Evolutionary conservation across 108 stramenopile species (phyloP), one percentile per base, ranked within the genome.

Genomic region (Stephanodiscus triporus): DNA sequence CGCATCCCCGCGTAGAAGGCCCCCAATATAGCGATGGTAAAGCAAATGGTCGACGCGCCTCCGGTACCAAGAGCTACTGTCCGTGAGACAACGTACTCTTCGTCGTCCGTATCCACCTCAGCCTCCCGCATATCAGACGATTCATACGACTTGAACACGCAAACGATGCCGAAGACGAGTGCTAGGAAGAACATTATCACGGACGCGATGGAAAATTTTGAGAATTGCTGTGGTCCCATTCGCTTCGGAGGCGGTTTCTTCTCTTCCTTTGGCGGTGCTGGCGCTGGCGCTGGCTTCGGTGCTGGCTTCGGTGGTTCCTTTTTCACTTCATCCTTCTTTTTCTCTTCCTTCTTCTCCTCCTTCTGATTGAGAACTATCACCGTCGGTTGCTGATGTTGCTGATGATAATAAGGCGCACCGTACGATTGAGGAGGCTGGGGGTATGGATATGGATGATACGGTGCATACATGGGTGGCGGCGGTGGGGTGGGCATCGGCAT

Each of bases 1-100:
- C 63, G 63, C 72, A 73, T 65, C 24, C 72, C 72, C 24, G 63
- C 36, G 53, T 63, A 73, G 49, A 73, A 73, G 0, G 63, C 27
- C 17, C 63, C 51, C 16, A 73, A 34, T 64, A 56, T 62, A 16
- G 72, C 63, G 23, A 73, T 54, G 40, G 63, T 64, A 27, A 55
- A 73, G 53, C 43, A 34, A 0, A 48, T 14, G 10, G 56, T 34
- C 9, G 38, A 55, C 30, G 72, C 51, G 22, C 38, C 72, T 16
- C 63, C 72, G 40, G 72, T 48, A 5, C 62, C 62, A 17, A 73
- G 26, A 0, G 72, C 63, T 29, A 73, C 55, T 6, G 63, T 73
- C 1, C 72, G 54, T 43, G n/a, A 22, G 36, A 61, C 30, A 10
- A 36, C n/a, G 17, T 43, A 61, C 0, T 61, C 19, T 43, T 61